These are phyloP conservation scores for Myxozyma kluyveri DNA, from an alignment of 805 yeast genomes.

Conservation along the genomic window DNA sequence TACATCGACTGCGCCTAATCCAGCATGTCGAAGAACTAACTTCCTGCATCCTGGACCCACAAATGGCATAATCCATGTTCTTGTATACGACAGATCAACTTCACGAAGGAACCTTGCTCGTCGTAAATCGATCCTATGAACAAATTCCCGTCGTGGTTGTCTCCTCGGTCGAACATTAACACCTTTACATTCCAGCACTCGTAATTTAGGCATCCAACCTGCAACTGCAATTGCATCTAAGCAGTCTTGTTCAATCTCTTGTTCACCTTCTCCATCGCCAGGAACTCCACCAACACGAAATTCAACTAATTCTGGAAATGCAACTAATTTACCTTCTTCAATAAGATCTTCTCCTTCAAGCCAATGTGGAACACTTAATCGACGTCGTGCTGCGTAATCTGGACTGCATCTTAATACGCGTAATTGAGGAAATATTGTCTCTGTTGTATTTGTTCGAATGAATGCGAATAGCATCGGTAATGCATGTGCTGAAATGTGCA, in stretches of 20 bases:
- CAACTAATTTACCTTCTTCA: slow-evolving; percentile 3
- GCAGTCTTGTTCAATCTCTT: slow-evolving; percentile 24
- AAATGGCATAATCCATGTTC: slow-evolving; percentile 23
- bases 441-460: slow-evolving; percentile 13
- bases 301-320: slow-evolving; percentile 19
- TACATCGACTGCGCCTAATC: slow-evolving; percentile 20
- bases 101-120: slow-evolving; percentile 5
- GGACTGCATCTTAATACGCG: slow-evolving; percentile 12
- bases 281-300: slow-evolving; percentile 12
- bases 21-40: slow-evolving; percentile 16
- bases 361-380: slow-evolving; percentile 22
- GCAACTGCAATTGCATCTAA: slow-evolving; percentile 10
- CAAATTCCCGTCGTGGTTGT: slow-evolving; percentile 15
- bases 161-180: slow-evolving; percentile 18
- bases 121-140: slow-evolving; percentile 18
- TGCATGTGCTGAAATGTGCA: slow-evolving; percentile 21
- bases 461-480: slow-evolving; percentile 19
- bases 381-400: slow-evolving; percentile 20
- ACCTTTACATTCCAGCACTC: slow-evolving; percentile 13
- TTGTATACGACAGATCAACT: slow-evolving; percentile 13
- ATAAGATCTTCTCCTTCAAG: slow-evolving; percentile 11
- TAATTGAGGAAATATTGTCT: slow-evolving; percentile 13
- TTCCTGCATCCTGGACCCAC: slow-evolving; percentile 12
- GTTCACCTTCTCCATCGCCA: slow-evolving; percentile 7
- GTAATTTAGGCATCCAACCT: slow-evolving; percentile 24